phyloP scores from a whole-genome alignment of 2,329 filamentous ascomycete genomes.

The Talaromyces funiculosus region DNA sequence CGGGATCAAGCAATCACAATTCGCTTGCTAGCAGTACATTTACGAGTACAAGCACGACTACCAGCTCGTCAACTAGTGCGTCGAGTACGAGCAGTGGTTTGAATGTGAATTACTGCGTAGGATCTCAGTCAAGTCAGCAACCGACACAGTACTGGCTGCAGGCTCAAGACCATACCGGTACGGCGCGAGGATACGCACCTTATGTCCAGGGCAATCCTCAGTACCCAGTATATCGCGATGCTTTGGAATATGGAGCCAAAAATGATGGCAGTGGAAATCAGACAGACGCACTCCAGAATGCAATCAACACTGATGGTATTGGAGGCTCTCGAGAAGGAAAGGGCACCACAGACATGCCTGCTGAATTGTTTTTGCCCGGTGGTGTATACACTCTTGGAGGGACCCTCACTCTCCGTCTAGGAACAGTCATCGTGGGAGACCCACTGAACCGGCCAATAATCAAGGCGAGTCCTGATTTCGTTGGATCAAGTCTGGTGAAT shows the following conservation, averaged over 20 bases:
- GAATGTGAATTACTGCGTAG: conserved; percentile 1
- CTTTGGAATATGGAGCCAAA: conserved; percentile 12
- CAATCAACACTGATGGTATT: conserved; percentile 17
- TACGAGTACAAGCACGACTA: background rate
- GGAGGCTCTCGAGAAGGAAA: conserved; percentile 16
- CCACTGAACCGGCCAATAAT: conserved; percentile 45
- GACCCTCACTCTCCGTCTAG: conserved; percentile 25
- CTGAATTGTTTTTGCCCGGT: conserved; percentile 26
- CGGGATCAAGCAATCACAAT: background rate
- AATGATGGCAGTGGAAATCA: conserved; percentile 16
- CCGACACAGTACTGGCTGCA: conserved; percentile 16
- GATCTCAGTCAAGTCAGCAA: background rate
- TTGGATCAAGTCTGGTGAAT: conserved; percentile 52
- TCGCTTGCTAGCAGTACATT: background rate
- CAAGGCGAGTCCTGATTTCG: conserved; percentile 48
- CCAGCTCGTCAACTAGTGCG: background rate
- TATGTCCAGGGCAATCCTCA: conserved; percentile 12
- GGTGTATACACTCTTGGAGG: conserved; percentile 25
- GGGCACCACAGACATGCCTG: conserved; percentile 20
- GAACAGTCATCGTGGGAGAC: conserved; percentile 36
- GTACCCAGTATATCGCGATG: conserved; percentile 17
- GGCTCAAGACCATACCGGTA: conserved; percentile 15
- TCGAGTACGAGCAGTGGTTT: background rate
- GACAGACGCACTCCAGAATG: conserved; percentile 15
- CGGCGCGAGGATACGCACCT: conserved; percentile 16